Percentiles rank a stretch among this genome's conserved stretches.
phyloP scores from a whole-genome alignment of 2,329 filamentous ascomycete species.

The Stagonosporopsis chrysanthemi region DNA sequence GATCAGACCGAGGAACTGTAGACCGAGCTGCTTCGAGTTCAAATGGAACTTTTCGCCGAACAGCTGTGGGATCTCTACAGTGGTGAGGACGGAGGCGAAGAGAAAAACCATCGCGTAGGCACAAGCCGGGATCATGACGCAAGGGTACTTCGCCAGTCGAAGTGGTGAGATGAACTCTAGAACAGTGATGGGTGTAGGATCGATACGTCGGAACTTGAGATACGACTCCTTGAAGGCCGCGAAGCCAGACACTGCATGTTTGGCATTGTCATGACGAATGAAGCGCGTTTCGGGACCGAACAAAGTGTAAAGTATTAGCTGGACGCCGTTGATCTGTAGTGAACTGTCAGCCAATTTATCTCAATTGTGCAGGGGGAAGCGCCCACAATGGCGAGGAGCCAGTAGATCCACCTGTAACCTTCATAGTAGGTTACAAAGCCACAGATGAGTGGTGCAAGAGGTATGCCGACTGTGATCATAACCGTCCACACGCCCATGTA shows the following conservation, averaged over 20 bases:
- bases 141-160: slow-evolving; percentile 55
- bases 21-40: slow-evolving; percentile 64
- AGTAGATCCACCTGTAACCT: slow-evolving; percentile 67
- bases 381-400: slow-evolving; percentile 62
- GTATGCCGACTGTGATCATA: slow-evolving; percentile 60
- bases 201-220: slow-evolving; percentile 61
- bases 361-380: not conserved
- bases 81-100: slow-evolving; percentile 61
- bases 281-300: slow-evolving; percentile 61
- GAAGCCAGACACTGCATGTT: slow-evolving; percentile 35
- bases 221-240: slow-evolving; percentile 54
- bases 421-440: slow-evolving; percentile 60
- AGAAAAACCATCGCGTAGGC: slow-evolving; percentile 66
- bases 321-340: slow-evolving; percentile 61
- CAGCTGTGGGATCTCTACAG: slow-evolving; percentile 67
- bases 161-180: slow-evolving; percentile 63
- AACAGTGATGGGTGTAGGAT: slow-evolving; percentile 58
- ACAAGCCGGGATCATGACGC: slow-evolving; percentile 59
- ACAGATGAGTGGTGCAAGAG: slow-evolving; percentile 52
- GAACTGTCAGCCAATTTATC: slow-evolving; percentile 1
- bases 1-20: slow-evolving; percentile 65
- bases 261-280: slow-evolving; percentile 50
- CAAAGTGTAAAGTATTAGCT: slow-evolving; percentile 65
- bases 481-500: slow-evolving; percentile 67
- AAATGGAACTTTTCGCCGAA: slow-evolving; percentile 64